Conservation (phyloP, 192 early-diverging fungal genomes). For the Thamnidium elegans region DNA sequence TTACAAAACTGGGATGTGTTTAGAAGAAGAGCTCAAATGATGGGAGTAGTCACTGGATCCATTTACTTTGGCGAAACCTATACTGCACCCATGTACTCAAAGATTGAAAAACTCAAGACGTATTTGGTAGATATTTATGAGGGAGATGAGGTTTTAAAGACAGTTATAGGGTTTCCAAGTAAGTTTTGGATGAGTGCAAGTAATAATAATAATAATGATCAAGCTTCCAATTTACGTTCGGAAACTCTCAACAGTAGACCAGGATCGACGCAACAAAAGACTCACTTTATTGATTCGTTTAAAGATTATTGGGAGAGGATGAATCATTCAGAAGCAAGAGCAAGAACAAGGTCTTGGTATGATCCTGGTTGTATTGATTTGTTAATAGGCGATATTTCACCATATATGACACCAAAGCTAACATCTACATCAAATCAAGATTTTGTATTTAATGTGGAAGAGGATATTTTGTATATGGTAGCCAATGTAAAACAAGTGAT, state of each 20-base stretch:
- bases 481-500: slow-evolving; percentile 8
- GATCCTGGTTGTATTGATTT: slow-evolving; percentile 28
- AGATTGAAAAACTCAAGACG: slow-evolving; percentile 44
- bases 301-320: slow-evolving; percentile 18
- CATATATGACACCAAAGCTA: slow-evolving; percentile 29
- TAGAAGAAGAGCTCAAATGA: slow-evolving; percentile 26
- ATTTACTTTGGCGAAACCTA: slow-evolving; percentile 19
- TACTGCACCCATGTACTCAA: slow-evolving; percentile 45
- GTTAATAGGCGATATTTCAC: slow-evolving; percentile 27
- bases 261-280: neutral
- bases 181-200: slow-evolving; percentile 8
- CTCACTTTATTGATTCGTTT: slow-evolving; percentile 16
- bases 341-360: slow-evolving; percentile 27
- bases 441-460: slow-evolving; percentile 22
- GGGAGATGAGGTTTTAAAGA: slow-evolving; percentile 48
- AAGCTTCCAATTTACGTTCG: neutral
- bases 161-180: slow-evolving; percentile 18
- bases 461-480: slow-evolving; percentile 9
- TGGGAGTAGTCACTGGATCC: slow-evolving; percentile 28
- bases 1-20: slow-evolving; percentile 35
- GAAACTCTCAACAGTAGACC: neutral
- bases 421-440: slow-evolving; percentile 24
- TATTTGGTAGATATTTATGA: slow-evolving; percentile 47
- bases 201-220: neutral
- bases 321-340: slow-evolving; percentile 10